Evolutionary conservation across 2,329 filamentous ascomycete genomes (phyloP).

Genomic region (Xylaria sp.): DNA sequence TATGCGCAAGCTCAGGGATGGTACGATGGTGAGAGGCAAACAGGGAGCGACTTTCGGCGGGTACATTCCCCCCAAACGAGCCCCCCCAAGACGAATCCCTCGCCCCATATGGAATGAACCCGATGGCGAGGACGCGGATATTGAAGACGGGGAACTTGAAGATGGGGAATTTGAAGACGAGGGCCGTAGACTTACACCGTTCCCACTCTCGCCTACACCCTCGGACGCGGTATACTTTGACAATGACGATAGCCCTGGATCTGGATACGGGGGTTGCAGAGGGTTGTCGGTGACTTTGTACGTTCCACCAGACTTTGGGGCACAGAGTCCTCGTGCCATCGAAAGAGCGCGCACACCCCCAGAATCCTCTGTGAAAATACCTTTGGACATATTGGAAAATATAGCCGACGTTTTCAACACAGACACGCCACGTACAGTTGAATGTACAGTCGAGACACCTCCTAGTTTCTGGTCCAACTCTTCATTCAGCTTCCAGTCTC

Average conservation of each 20-base stretch:
- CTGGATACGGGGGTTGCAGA: not conserved
- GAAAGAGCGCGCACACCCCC: not conserved
- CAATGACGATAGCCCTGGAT: not conserved
- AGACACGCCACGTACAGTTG: no score
- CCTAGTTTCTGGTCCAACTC: not conserved
- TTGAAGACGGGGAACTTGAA: not conserved
- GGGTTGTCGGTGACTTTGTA: no score
- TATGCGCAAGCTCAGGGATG: constrained; percentile 6
- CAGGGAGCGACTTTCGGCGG: constrained; percentile 25
- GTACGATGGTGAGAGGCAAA: constrained; percentile 15
- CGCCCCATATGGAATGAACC: not conserved
- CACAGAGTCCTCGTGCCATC: not conserved
- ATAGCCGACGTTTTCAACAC: no score
- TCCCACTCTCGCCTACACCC: not conserved
- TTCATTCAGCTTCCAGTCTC: no score
- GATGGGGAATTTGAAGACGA: not conserved
- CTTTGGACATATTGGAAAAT: no score
- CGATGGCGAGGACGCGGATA: not conserved
- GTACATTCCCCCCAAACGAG: constrained; percentile 2
- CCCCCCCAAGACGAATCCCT: not conserved
- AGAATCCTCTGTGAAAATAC: no score
- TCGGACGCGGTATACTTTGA: not conserved
- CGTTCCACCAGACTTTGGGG: no score
- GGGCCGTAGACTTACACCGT: no score
- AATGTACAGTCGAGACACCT: not conserved